Evolutionary conservation across 768 basidiomycete species (phyloP).

Genomic region (Xanthoconium purpureum): DNA sequence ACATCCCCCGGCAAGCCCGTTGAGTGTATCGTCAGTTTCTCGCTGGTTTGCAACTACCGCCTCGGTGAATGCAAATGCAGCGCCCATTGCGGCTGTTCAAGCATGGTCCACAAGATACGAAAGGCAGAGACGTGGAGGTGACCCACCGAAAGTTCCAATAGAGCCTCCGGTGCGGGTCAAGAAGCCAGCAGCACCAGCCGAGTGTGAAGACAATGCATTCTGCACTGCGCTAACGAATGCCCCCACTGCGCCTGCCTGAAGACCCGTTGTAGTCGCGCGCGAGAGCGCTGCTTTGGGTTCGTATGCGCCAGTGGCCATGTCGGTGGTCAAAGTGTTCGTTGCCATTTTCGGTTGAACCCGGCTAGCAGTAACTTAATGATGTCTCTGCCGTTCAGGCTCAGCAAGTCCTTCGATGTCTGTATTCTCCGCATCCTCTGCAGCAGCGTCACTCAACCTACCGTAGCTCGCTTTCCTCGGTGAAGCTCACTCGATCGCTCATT

Average conservation of each 20-base stretch:
- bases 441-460: constrained; percentile 8
- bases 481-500: constrained; percentile 42
- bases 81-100: constrained; percentile 79
- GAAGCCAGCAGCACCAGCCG: constrained; percentile 80
- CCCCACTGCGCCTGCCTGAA: constrained; percentile 66
- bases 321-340: constrained; percentile 5
- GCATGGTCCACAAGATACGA: constrained; percentile 2
- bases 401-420: constrained; percentile 45
- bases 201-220: constrained; percentile 77
- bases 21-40: constrained; percentile 73
- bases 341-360: constrained; percentile 22
- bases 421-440: constrained; percentile 6
- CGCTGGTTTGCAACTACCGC: constrained; percentile 77
- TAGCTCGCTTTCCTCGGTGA: constrained; percentile 34
- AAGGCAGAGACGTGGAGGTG: not conserved
- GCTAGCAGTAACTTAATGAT: too few relatives aligned
- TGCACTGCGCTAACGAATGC: constrained; percentile 70
- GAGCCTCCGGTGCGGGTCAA: constrained; percentile 84
- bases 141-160: constrained; percentile 87
- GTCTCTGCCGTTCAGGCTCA: constrained; percentile 38
- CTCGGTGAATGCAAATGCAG: constrained; percentile 81
- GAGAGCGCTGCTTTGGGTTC: constrained; percentile 53
- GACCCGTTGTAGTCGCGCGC: constrained; percentile 54
- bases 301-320: constrained; percentile 32
- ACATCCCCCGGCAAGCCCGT: constrained; percentile 84